Conservation (phyloP, 331 rosid genomes). For the Arachis monticola region DNA sequence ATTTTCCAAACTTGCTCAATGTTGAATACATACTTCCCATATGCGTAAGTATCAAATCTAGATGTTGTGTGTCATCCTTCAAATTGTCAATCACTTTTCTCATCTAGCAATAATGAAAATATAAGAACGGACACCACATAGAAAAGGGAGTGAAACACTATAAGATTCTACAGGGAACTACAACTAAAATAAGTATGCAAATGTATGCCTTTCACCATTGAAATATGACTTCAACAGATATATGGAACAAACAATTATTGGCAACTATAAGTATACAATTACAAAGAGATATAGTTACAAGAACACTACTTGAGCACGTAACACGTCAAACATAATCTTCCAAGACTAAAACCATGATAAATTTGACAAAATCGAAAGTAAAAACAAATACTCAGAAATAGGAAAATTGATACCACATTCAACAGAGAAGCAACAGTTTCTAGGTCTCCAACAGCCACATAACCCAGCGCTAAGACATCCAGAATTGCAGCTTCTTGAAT, state of each 20-base stretch:
- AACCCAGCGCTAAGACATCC: slow-evolving; percentile 79
- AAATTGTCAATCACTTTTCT: slow-evolving; percentile 66
- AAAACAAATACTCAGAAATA: slow-evolving; percentile 3
- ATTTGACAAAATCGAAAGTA: background rate
- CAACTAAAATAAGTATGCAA: slow-evolving; percentile 15
- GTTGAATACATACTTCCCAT: slow-evolving; percentile 89
- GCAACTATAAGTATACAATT: slow-evolving; percentile 4
- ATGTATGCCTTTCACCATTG: slow-evolving; percentile 5
- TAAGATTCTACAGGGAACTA: background rate
- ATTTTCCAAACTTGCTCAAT: slow-evolving; percentile 66
- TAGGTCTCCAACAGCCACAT: slow-evolving; percentile 76
- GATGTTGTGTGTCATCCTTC: slow-evolving; percentile 64
- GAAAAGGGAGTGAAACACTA: slow-evolving; percentile 29
- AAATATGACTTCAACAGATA: slow-evolving; percentile 12
- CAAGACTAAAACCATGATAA: slow-evolving; percentile 18
- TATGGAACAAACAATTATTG: background rate
- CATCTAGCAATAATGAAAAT: slow-evolving; percentile 59
- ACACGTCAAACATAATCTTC: background rate
- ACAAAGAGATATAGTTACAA: slow-evolving; percentile 27
- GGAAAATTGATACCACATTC: slow-evolving; percentile 50
- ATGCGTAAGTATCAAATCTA: slow-evolving; percentile 84
- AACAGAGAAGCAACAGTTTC: slow-evolving; percentile 58
- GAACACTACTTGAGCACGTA: slow-evolving; percentile 8
- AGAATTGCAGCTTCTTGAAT: slow-evolving; percentile 80
- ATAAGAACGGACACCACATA: slow-evolving; percentile 35